Base-by-base conservation (phyloP, 2,329 filamentous ascomycete genomes). In the Neonectria magnoliae region DNA sequence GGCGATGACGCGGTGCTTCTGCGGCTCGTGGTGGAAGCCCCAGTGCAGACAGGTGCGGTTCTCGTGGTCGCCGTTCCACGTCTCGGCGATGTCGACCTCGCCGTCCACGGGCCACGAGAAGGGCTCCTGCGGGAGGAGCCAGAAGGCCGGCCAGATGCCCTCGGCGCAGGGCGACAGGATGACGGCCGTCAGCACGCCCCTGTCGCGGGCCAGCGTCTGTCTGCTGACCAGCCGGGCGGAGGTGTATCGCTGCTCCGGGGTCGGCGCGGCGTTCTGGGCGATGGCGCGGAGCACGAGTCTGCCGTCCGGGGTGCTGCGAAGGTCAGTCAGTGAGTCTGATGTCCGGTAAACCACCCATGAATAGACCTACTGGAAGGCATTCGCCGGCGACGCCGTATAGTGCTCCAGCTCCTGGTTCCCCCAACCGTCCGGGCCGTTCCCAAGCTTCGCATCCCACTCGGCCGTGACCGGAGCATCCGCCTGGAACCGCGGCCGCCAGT, bases 91-190 rank as follows among this genome's bases (percentile, higher is more conserved):
- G 73, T 89, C 87, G 13, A 89, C 78, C 73, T 89, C 87, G 60
- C 87, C 87, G 64, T 89, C 87, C 0, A 77, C 81, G 0, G 87
- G 87, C 87, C 87, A 89, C 0, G 77, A 75, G 69, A 88, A 89
- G 0, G 87, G 87, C 67, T 89, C 85, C 33, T 80, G 75, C 0
- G 87, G 87, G 6, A 89, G 77, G 57, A 89, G 81, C 87, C 87
- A 89, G 71, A 88, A 88, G 0, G 87, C 87, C 1, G 87, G 87
- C 87, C 87, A 89, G 51, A 89, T 84, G 4, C 87, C 87, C 2
- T 78, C 73, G 0, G 87, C 87, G 57, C 83, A 85, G 0, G 87
- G 87, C 1, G 85, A 81, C 0, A 80, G 78, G 11, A 88, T 80
- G 1, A 82, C 80, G 2, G 84, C 86, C 3, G 82, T 82, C 45